Base-by-base conservation (phyloP, 2,329 filamentous ascomycete species). In the Monosporascus cannonballus region DNA sequence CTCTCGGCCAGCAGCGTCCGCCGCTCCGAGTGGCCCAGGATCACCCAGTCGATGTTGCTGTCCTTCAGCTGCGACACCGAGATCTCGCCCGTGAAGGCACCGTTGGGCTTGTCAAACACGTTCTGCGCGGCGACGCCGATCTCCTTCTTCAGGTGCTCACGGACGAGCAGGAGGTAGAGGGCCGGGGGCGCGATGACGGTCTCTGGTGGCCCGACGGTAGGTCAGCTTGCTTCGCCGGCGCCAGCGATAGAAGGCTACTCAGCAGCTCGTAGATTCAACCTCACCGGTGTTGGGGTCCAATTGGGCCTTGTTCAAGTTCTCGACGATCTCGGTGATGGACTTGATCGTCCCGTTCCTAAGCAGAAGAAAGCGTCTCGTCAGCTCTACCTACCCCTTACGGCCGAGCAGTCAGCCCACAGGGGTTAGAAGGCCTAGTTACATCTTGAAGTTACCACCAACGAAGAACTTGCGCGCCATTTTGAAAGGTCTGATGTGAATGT, bases 391-490 rank as follows among this genome's bases (percentile, higher is more conserved):
- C 27, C 22, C 47, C 45, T 50, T 63, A 64, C 61, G 64, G 64
- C 56, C 50, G 48, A 51, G 49, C 37, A 30, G 50, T 49, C 54
- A 58, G 59, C 56, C 54, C 59, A 60, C 58, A 62, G 58, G 55
- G 58, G 56, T 52, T 63, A 54, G 64, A 60, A 55, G 64, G 56
- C 59, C 51, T 38, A 73, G 81, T 71, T 78, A 96, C 92, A 97
- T 97, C 84, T 99, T 97, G 81, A 97, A 97, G 87, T 99, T 99
- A 71, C 92, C 92, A 75, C 92, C 92, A 74, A 96, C 89, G 74
- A 96, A 96, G 82, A 96, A 96, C 80, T 91, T 88, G 80, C 91
- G 91, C 83, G 86, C 82, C 91, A 96, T 96, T 68, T 69, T 90
- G 82, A 76, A 66, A 66, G 64, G 65, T 66, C 57, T 65, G 64